Percentiles rank a stretch among this genome's conserved stretches.
These are phyloP conservation scores for Xylariaceae sp. DNA, from an alignment of 2,329 filamentous ascomycete species.

Conservation along the genomic window DNA sequence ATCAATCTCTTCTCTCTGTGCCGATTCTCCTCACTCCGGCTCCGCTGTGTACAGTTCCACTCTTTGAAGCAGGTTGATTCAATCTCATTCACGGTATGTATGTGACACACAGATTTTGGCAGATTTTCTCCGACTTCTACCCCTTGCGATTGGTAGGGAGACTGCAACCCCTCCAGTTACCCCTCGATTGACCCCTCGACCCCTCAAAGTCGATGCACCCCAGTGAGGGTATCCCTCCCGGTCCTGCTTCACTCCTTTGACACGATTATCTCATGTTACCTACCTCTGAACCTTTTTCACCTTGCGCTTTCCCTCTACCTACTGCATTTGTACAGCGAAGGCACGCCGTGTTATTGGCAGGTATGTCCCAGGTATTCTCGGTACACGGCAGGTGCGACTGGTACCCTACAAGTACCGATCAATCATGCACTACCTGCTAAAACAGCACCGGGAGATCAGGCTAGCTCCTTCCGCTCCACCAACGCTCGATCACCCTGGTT, in stretches of 20 bases:
- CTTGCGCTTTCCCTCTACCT: neutral
- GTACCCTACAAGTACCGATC: neutral
- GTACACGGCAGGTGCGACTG: neutral
- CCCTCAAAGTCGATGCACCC: neutral
- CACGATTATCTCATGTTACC: neutral
- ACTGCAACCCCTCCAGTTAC: slow-evolving; percentile 6
- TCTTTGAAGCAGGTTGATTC: too few relatives aligned
- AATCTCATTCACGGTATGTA: neutral
- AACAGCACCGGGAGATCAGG: neutral
- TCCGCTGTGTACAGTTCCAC: too few relatives aligned
- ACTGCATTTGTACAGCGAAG: neutral
- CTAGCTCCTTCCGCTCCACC: neutral
- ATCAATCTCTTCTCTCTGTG: too few relatives aligned
- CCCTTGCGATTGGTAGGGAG: neutral
- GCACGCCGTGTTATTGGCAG: too few relatives aligned
- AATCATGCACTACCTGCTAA: neutral
- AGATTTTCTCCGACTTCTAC: neutral
- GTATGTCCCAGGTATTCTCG: neutral
- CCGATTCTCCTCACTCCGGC: too few relatives aligned
- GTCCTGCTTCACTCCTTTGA: neutral
- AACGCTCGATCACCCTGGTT: neutral
- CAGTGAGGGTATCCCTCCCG: neutral
- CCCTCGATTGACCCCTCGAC: slow-evolving; percentile 20
- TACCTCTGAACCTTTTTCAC: neutral
- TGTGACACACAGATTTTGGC: neutral